Percentiles rank a stretch among this genome's conserved stretches.
phyloP scores from a whole-genome alignment of 2,329 filamentous ascomycete species.

The Blumeriella jaapii region DNA sequence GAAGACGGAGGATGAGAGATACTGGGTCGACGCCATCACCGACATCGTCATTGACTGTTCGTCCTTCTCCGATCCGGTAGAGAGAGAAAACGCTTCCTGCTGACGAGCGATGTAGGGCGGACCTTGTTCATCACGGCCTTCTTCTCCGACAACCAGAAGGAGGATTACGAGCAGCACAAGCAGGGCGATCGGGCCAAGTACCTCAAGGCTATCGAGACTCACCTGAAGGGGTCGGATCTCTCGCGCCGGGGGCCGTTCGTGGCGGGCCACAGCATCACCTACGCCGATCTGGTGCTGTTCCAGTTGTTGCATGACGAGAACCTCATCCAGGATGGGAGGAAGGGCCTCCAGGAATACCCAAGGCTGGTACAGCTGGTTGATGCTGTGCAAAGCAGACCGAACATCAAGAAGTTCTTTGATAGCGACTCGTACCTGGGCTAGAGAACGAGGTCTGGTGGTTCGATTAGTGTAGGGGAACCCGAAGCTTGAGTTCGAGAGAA shows the following conservation, averaged over 20 bases:
- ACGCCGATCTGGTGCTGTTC: slow-evolving; percentile 24
- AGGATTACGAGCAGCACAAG: slow-evolving; percentile 22
- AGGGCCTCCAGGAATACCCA: slow-evolving; percentile 21
- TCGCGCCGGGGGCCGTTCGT: slow-evolving; percentile 24
- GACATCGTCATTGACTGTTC: slow-evolving; percentile 25
- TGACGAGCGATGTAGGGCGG: too few species aligned
- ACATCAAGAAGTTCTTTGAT: slow-evolving; percentile 22
- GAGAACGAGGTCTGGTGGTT: too few species aligned
- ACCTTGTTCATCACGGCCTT: slow-evolving; percentile 25
- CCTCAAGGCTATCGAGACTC: slow-evolving; percentile 29
- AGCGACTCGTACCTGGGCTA: slow-evolving; percentile 22
- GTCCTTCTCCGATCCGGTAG: too few species aligned
- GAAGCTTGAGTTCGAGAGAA: too few species aligned
- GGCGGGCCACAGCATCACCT: slow-evolving; percentile 22
- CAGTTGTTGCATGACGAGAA: slow-evolving; percentile 25
- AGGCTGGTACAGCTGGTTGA: slow-evolving; percentile 22
- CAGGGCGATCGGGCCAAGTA: slow-evolving; percentile 14
- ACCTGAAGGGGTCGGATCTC: slow-evolving; percentile 23
- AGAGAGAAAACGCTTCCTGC: too few species aligned
- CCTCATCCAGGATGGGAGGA: slow-evolving; percentile 20
- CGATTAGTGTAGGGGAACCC: not conserved
- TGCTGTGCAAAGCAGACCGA: slow-evolving; percentile 22
- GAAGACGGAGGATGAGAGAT: slow-evolving; percentile 25
- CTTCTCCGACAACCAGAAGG: slow-evolving; percentile 21
- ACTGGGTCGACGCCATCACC: slow-evolving; percentile 26